Conservation (phyloP, 2,329 filamentous ascomycete genomes). For the Hypocrella siamensis region DNA sequence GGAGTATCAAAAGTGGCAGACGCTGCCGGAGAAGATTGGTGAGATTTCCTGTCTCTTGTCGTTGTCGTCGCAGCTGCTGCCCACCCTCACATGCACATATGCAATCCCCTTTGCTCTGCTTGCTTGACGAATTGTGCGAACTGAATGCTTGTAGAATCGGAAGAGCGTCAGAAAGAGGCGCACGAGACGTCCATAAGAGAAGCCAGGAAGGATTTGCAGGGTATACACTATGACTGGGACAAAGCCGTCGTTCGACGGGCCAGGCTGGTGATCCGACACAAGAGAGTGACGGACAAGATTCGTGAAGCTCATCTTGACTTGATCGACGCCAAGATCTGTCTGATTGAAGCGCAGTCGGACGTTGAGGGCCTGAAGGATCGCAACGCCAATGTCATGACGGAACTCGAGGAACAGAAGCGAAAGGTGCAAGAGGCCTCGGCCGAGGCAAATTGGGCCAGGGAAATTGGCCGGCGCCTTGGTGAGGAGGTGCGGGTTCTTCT, state of each 20-base stretch:
- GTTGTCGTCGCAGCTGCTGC: too few species aligned
- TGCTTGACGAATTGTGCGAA: too few species aligned
- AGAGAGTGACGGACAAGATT: slow-evolving; percentile 47
- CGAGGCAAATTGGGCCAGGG: slow-evolving; percentile 19
- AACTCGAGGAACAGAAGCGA: slow-evolving; percentile 29
- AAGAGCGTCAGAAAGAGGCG: slow-evolving; percentile 15
- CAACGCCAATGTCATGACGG: slow-evolving; percentile 41
- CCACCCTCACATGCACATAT: too few species aligned
- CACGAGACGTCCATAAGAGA: slow-evolving; percentile 17
- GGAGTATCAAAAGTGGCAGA: slow-evolving; percentile 46
- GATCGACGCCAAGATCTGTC: slow-evolving; percentile 52
- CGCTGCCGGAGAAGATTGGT: slow-evolving; percentile 58
- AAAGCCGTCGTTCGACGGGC: slow-evolving; percentile 39
- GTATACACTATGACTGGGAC: slow-evolving; percentile 39
- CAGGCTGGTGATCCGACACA: slow-evolving; percentile 32
- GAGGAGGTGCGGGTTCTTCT: slow-evolving; percentile 24
- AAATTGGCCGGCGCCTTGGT: slow-evolving; percentile 15
- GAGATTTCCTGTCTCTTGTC: slow-evolving; percentile 13
- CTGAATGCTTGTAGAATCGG: slow-evolving; percentile 20
- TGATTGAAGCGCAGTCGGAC: slow-evolving; percentile 75
- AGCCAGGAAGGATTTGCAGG: slow-evolving; percentile 23
- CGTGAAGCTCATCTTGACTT: slow-evolving; percentile 45
- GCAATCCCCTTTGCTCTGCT: slow-evolving; percentile 8
- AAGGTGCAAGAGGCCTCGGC: slow-evolving; percentile 20
- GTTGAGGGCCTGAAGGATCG: slow-evolving; percentile 49